A percentile compares a stretch with the other conserved stretches of the same genome.
phyloP scores from a whole-genome alignment of 768 basidiomycete species.

The Nidularia pulvinata region DNA sequence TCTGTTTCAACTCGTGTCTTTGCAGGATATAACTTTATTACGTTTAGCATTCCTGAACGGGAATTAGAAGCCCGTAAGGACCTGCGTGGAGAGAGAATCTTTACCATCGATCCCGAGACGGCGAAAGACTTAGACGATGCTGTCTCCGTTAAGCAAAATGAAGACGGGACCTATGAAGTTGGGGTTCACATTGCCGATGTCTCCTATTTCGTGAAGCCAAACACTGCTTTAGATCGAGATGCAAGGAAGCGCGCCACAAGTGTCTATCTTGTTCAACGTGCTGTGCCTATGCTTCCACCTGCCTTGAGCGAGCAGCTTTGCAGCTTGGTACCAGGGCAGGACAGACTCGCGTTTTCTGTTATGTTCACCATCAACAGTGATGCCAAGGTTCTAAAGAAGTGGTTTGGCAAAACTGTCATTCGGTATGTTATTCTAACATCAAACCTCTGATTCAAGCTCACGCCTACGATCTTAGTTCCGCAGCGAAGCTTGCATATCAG shows the following conservation, averaged over 20 bases:
- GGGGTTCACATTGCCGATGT: constrained; percentile 98
- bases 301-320: constrained; percentile 92
- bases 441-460: too few relatives aligned
- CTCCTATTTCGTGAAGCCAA: constrained; percentile 92
- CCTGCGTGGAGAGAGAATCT: constrained; percentile 79
- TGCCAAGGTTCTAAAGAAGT: constrained; percentile 81
- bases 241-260: constrained; percentile 97
- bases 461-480: constrained; percentile 52
- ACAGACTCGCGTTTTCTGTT: constrained; percentile 90
- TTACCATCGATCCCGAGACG: constrained; percentile 89
- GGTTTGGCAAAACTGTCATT: constrained; percentile 93
- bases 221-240: constrained; percentile 97
- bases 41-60: constrained; percentile 79
- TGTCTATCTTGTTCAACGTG: constrained; percentile 95
- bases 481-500: constrained; percentile 81
- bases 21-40: constrained; percentile 6
- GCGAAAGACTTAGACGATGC: constrained; percentile 98
- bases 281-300: constrained; percentile 97
- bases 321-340: constrained; percentile 85
- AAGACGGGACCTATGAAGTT: constrained; percentile 91
- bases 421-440: constrained; percentile 46
- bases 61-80: constrained; percentile 90
- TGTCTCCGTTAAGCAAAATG: constrained; percentile 83
- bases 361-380: constrained; percentile 86
- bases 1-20: not conserved